phyloP scores from a whole-genome alignment of 169 alveolate genomes.

The Eimeria tenella region DNA sequence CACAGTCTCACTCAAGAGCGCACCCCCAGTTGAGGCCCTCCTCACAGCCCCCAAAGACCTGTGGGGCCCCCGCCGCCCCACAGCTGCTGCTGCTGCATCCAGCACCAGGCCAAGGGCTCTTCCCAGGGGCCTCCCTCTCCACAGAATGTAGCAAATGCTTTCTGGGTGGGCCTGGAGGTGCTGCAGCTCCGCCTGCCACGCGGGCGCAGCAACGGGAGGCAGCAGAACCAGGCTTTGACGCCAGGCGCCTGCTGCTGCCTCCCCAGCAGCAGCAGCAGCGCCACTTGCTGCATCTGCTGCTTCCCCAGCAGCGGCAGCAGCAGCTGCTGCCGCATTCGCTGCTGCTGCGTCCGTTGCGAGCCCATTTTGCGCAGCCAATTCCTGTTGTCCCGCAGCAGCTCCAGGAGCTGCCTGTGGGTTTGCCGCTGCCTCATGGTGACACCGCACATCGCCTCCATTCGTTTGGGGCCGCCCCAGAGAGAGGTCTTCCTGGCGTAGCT shows the following conservation, averaged over 20 bases:
- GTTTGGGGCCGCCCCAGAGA: neutral
- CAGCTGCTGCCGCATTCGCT: neutral
- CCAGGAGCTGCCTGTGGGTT: neutral
- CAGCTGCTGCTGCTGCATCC: constrained; percentile 57
- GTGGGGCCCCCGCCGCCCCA: constrained; percentile 59
- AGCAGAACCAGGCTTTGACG: neutral
- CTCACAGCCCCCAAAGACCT: neutral
- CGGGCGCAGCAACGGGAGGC: neutral
- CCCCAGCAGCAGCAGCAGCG: constrained; percentile 15
- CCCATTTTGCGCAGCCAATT: neutral
- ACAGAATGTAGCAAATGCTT: neutral
- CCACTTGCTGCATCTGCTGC: neutral
- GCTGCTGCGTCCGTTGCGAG: neutral
- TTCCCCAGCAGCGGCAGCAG: neutral
- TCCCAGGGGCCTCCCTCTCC: constrained; percentile 28
- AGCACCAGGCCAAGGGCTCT: constrained; percentile 19
- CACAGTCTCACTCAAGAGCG: constrained; percentile 40
- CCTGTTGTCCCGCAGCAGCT: neutral
- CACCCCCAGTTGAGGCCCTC: constrained; percentile 20
- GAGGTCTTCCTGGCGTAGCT: neutral
- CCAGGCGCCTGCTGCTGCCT: neutral
- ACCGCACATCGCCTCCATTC: neutral
- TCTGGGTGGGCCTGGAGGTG: constrained; percentile 36
- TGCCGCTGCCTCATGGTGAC: neutral
- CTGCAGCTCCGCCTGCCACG: constrained; percentile 37